phyloP scores from a whole-genome alignment of 192 early-diverging fungal genomes.

The Kickxella alabastrina region DNA sequence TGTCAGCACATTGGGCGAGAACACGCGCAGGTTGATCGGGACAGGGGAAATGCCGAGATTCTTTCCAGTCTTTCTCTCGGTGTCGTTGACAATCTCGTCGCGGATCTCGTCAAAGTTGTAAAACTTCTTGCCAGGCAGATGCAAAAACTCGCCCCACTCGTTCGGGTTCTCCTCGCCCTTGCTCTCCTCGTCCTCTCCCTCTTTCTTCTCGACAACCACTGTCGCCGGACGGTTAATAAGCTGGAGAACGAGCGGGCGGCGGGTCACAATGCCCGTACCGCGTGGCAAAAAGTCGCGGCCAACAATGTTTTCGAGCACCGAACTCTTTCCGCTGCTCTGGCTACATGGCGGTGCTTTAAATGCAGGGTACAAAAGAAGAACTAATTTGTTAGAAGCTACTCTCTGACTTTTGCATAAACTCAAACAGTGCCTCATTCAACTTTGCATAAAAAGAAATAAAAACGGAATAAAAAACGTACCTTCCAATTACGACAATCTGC shows the following conservation, averaged over 20 bases:
- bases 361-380: too few species aligned
- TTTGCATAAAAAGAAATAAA: neutral
- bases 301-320: constrained; percentile 99
- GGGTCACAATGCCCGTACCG: constrained; percentile 95
- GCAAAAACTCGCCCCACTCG: constrained; percentile 99
- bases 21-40: constrained; percentile 97
- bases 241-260: constrained; percentile 93
- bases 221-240: constrained; percentile 86
- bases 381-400: too few species aligned
- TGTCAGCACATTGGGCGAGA: constrained; percentile 97
- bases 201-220: constrained; percentile 7
- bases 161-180: constrained; percentile 64
- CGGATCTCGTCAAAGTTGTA: constrained; percentile 95
- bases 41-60: constrained; percentile 87
- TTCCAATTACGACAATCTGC: constrained; percentile 82
- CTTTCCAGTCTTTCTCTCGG: constrained; percentile 81
- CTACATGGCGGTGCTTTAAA: constrained; percentile 43
- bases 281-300: constrained; percentile 98
- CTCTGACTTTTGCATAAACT: neutral
- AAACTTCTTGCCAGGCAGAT: constrained; percentile 96
- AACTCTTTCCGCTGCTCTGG: constrained; percentile 90
- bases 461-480: constrained; percentile 15
- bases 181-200: constrained; percentile 46
- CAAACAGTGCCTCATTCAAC: too few species aligned
- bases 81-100: constrained; percentile 91